Evolutionary conservation across 2,329 filamentous ascomycete genomes (phyloP), one percentile per base, ranked within the genome.

Genomic region (Alternaria postmessia): DNA sequence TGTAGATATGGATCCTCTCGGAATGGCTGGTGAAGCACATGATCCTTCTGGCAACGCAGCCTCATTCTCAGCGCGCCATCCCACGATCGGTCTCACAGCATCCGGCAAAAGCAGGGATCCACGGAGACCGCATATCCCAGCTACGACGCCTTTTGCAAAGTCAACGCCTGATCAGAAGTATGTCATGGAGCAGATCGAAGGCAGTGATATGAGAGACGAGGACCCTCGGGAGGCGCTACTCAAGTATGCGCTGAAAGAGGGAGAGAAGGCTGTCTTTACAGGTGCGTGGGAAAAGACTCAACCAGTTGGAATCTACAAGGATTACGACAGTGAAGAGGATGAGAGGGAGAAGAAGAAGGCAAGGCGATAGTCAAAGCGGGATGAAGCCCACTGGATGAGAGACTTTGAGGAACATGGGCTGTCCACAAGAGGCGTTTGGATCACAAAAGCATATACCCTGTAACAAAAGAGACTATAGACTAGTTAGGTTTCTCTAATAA

Each of bases 241-340:
- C 61, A 97, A 96, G 81, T 99, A 98, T 83, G 94, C 93, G 38
- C 92, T 96, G 56, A 90, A 96, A 75, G 93, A 94, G 12, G 89
- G 96, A 79, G 94, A 92, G 75, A 94, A 98, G 75, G 94, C 94
- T 0, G 86, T 97, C 71, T 99, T 98, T 75, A 99, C 95, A 30
- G 92, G 91, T 68, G 95, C 94, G 16, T 99, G 93, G 91, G 91
- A 91, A 74, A 86, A 90, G 69, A 98, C 93, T 38, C 94, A 98
- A 81, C 95, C 95, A 0, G 90, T 94, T 68, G 93, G 94, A 26
- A 90, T 97, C 67, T 99, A 96, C 81, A 91, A 91, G 7, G 92
- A 97, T 43, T 72, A 95, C 34, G 96, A 93, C 76, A 94, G 96
- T 72, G 92, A 93, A 16, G 94, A 96, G 66, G 89, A 83, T 18